Evolutionary conservation across 805 yeast genomes (phyloP), one percentile per base, ranked within the genome.

Genomic region (Cyberlindnera maritima): DNA sequence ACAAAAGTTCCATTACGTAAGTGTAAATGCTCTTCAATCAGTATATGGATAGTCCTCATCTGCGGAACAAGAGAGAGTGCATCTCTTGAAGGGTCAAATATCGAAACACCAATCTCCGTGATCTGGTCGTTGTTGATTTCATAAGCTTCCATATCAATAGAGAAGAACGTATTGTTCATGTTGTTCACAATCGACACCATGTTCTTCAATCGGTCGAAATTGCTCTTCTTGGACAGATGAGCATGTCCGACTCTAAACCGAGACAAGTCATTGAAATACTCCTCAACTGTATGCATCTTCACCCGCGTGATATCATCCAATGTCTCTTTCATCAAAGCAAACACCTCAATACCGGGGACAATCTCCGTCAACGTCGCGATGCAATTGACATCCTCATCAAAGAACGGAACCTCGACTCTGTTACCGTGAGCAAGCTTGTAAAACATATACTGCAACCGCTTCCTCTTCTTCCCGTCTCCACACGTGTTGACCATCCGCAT

Each of bases 91-190:
- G 85, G 85, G 53, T 80, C 83, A 57, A 71, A 79, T 2, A 81
- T 72, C 4, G 81, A 65, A 2, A 81, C 66, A 1, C 86, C 86
- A 39, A 81, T 71, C 55, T 81, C 86, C 0, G 84, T 80, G 8
- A 81, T 66, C 7, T 61, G 47, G 18, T 65, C 56, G 12, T 63
- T 64, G 50, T 74, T 62, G 20, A 55, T 50, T 55, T 81, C 86
- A 65, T 62, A 78, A 0, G 84, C 84, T 58, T 81, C 87, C 2
- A 79, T 65, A 59, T 81, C 86, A 38, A 81, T 61, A 12, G 76
- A 67, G 42, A 80, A 65, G 11, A 59, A 33, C 2, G 48, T 36
- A 25, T 50, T 54, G 45, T 15, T 60, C 59, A 39, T 59, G 60
- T 20, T 20, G 41, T 18, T 39, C 39, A 18, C n/a, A n/a, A n/a